Evolutionary conservation across 805 yeast genomes (phyloP), one percentile per base, ranked within the genome.

Genomic region (Metschnikowia similis): DNA sequence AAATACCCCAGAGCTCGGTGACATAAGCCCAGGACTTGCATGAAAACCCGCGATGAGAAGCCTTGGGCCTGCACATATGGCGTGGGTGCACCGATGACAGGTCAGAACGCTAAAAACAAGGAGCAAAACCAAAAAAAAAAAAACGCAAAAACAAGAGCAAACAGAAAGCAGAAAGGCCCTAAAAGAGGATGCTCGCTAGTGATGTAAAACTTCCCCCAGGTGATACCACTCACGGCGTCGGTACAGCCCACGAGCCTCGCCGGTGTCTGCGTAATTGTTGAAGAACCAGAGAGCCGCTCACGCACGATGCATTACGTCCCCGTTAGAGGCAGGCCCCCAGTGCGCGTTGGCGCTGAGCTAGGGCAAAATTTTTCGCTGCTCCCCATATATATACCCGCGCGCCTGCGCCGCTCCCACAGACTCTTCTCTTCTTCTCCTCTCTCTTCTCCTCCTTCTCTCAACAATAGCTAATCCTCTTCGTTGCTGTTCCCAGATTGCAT

Each of bases 361-460:
- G 45, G 50, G 39, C 47, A 42, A 49, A 53, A 37, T 45, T 55
- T 50, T 46, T 41, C 45, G 35, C 37, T 38, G 7, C 31, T 37
- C 37, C 45, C 52, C 42, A 51, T 52, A 52, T 52, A 51, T 54
- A 50, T 37, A 35, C 47, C 47, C 35, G 45, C 35, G 45, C 48
- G 47, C 36, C 48, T 44, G 49, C 45, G 21, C 39, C n/a, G 37
- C 35, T 45, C 35, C 16, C 45, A 14, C 43, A 21, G 21, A 21
- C 30, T 44, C 48, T 36, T 43, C 45, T 41, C 30, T 41, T 43
- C 47, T 42, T 43, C 53, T 51, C 45, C 53, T 48, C 58, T 57
- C 62, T 61, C 66, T 52, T 50, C 55, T 48, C 52, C 67, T 62
- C 67, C 63, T 68, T 68, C 73, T 72, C 73, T 69, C 70, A 69